Conservation (phyloP, 2,329 filamentous ascomycete species). For the Fusarium kyushuense region DNA sequence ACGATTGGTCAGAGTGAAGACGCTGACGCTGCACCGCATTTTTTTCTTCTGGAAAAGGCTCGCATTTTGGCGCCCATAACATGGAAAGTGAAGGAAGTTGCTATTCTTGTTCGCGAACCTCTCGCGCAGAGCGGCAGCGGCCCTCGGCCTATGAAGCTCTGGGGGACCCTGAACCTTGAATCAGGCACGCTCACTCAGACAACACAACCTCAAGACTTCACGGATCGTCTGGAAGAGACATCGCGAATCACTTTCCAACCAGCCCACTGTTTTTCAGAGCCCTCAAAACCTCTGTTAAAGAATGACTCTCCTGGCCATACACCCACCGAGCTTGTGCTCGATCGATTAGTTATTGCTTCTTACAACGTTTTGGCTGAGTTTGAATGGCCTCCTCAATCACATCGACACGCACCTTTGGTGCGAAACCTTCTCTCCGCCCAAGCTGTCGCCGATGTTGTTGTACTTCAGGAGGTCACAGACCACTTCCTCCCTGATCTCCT, state of each 20-base stretch:
- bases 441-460: slow-evolving; percentile 61
- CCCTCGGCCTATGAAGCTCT: slow-evolving; percentile 66
- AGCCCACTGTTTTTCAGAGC: slow-evolving; percentile 22
- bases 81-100: slow-evolving; percentile 63
- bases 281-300: slow-evolving; percentile 14
- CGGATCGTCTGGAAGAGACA: neutral
- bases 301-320: neutral
- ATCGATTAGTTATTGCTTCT: slow-evolving; percentile 58
- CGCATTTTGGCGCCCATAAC: slow-evolving; percentile 59
- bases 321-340: slow-evolving; percentile 1
- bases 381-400: slow-evolving; percentile 57
- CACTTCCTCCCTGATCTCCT: slow-evolving; percentile 70
- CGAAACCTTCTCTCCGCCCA: slow-evolving; percentile 58
- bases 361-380: slow-evolving; percentile 68
- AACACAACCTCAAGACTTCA: slow-evolving; percentile 16
- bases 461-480: slow-evolving; percentile 74
- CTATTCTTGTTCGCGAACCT: slow-evolving; percentile 65
- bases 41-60: slow-evolving; percentile 66
- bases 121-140: slow-evolving; percentile 45
- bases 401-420: slow-evolving; percentile 59
- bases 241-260: slow-evolving; percentile 10
- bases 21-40: slow-evolving; percentile 57
- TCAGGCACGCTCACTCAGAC: slow-evolving; percentile 25
- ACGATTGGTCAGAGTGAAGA: slow-evolving; percentile 71
- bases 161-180: slow-evolving; percentile 62